Base-by-base conservation (phyloP, 2,329 filamentous ascomycete species). In the Pseudogymnoascus sp. region DNA sequence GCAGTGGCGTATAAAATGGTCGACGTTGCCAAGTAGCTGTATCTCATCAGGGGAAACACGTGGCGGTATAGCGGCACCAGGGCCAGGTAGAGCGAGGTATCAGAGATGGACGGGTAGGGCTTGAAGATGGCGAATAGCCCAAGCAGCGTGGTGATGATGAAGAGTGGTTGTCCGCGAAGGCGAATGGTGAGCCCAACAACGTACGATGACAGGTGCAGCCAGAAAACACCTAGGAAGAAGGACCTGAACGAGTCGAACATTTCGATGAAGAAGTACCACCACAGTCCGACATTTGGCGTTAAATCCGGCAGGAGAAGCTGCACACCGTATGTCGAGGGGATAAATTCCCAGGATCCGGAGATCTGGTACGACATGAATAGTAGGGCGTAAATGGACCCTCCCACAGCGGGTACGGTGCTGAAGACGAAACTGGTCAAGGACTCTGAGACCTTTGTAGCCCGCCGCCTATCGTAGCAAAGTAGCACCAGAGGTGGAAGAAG, bases 251-350 rank as follows among this genome's bases (percentile, higher is more conserved):
- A 93, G 77, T 99, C 95, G 74, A 99, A 99, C 87, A 99, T 99
- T 74, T 99, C 93, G 69, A 96, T 96, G 74, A 99, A 97, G 78
- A 99, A 99, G 77, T 99, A 99, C 95, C 95, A 99, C 95, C 95
- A 99, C 1, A 99, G 81, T 1, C 95, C 95, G 31, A 96, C 89
- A 68, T 97, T 99, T 11, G 95, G 95, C 0, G 93, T 96, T 42
- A 99, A 82, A 73, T 99, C 95, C 7, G 92, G 91, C 2, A 99
- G 84, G 0, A 95, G 86, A 38, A 99, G 82, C 70, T 96, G 93
- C 56, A 96, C 91, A 69, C 93, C 92, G 76, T 99, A 99, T 0
- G 95, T 97, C 18, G 92, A 91, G 6, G 83, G 77, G 18, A 97
- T 76, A 72, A 97, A 99, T 66, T 93, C 87, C 90, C 90, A 96